Percentiles rank a stretch among this genome's conserved stretches.
Conservation (phyloP, 306 rosid genomes). For the Vigna nakashimae region DNA sequence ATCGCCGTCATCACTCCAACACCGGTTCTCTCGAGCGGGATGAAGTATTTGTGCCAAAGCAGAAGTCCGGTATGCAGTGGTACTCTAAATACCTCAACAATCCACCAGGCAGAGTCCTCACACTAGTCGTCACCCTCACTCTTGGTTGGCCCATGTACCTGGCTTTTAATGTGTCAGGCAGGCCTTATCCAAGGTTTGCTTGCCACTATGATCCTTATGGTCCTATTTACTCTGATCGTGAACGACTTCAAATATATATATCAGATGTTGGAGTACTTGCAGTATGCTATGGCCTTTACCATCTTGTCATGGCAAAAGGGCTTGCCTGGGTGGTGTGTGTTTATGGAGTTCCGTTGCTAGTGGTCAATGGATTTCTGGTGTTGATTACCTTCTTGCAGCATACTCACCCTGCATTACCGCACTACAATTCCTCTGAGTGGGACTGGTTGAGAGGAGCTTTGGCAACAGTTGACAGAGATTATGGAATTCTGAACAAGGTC, state of each 20-base stretch:
- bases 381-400: slow-evolving; percentile 93
- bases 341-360: slow-evolving; percentile 78
- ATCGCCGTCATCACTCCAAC: slow-evolving; percentile 96
- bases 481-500: slow-evolving; percentile 87
- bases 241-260: slow-evolving; percentile 71
- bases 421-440: slow-evolving; percentile 89
- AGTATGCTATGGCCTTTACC: slow-evolving; percentile 62
- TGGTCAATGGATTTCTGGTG: slow-evolving; percentile 87
- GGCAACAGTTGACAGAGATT: slow-evolving; percentile 91
- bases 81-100: slow-evolving; percentile 80
- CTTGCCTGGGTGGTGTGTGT: slow-evolving; percentile 79
- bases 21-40: slow-evolving; percentile 88
- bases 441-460: slow-evolving; percentile 95
- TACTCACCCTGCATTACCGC: slow-evolving; percentile 90
- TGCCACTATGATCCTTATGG: slow-evolving; percentile 89
- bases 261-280: slow-evolving; percentile 81
- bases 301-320: slow-evolving; percentile 68
- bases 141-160: slow-evolving; percentile 97
- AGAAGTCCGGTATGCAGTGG: slow-evolving; percentile 60
- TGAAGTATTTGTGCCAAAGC: slow-evolving; percentile 94
- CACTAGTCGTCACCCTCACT: slow-evolving; percentile 64
- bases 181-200: slow-evolving; percentile 80
- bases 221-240: slow-evolving; percentile 83
- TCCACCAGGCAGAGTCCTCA: slow-evolving; percentile 73
- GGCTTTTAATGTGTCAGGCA: slow-evolving; percentile 85